Percentiles rank a stretch among this genome's conserved stretches.
phyloP scores from a whole-genome alignment of 225 moss, liverwort and hornwort genomes.

The Polytrichum commune region DNA sequence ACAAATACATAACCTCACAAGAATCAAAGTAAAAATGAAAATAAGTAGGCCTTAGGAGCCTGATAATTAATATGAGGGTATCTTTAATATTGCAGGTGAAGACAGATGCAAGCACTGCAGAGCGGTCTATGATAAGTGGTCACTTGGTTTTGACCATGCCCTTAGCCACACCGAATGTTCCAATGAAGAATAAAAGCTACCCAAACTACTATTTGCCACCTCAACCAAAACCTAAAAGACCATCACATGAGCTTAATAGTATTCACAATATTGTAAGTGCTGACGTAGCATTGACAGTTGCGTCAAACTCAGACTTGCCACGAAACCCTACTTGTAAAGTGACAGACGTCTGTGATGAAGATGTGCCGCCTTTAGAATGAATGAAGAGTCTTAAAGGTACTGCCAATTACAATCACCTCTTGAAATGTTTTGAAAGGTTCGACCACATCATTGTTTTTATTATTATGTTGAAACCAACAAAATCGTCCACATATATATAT shows the following conservation, averaged over 20 bases:
- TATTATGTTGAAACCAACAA: neutral
- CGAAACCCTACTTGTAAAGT: constrained; percentile 1
- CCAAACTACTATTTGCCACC: constrained; percentile 15
- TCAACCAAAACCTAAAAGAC: constrained; percentile 5
- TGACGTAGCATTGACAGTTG: neutral
- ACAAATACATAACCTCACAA: no score
- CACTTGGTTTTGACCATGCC: constrained; percentile 64
- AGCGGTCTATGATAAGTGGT: constrained; percentile 70
- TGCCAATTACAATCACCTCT: neutral
- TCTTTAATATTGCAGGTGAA: constrained; percentile 45
- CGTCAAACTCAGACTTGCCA: constrained; percentile 9
- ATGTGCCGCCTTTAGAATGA: constrained; percentile 52
- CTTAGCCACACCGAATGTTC: constrained; percentile 20
- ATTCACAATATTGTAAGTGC: constrained; percentile 29
- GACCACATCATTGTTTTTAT: neutral
- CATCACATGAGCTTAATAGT: neutral
- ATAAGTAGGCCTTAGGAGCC: no score
- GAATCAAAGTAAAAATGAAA: no score
- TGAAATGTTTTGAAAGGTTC: neutral
- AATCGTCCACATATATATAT: no score
- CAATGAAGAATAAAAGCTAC: constrained; percentile 24
- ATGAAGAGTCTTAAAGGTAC: no score
- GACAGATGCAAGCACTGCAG: constrained; percentile 64
- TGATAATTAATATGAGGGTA: no score
- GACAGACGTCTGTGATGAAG: constrained; percentile 11